A percentile compares a stretch with the other conserved stretches of the same genome.
These are phyloP conservation scores for Tuber borchii DNA, from an alignment of 495 filamentous ascomycete genomes.

Conservation along the genomic window DNA sequence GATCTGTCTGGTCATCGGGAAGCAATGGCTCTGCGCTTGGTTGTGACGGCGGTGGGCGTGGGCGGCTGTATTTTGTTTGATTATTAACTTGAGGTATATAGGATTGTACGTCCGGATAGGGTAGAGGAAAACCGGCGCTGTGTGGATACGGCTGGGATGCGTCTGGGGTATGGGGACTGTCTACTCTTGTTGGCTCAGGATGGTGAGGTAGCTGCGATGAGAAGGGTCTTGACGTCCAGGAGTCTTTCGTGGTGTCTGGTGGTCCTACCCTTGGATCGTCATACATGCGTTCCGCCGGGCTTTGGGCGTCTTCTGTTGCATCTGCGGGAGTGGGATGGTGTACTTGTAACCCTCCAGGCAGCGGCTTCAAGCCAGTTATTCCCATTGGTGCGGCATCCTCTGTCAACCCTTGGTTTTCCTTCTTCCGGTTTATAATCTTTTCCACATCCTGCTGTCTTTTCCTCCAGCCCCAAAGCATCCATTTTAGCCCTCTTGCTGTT, in stretches of 20 bases:
- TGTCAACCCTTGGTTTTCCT: slow-evolving; percentile 4
- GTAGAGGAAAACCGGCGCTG: background rate
- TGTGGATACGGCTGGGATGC: background rate
- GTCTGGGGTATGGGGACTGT: background rate
- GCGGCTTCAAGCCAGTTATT: background rate
- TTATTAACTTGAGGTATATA: background rate
- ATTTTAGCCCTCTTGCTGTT: slow-evolving; percentile 66
- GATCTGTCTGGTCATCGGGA: background rate
- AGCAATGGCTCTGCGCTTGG: background rate
- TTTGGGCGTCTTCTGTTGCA: background rate
- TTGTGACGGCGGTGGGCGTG: background rate
- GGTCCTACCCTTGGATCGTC: background rate
- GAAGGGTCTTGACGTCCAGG: background rate
- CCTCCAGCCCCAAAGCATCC: slow-evolving; percentile 70
- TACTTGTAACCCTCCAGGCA: slow-evolving; percentile 20
- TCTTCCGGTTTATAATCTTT: slow-evolving; percentile 22
- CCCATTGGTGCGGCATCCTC: background rate
- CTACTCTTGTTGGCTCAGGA: background rate
- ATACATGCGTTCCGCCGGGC: background rate
- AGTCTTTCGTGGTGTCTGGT: background rate
- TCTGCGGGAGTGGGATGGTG: slow-evolving; percentile 27
- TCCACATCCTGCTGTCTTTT: slow-evolving; percentile 45
- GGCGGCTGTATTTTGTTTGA: background rate
- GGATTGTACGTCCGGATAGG: background rate
- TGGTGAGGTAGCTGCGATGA: background rate